Base-by-base conservation (phyloP, 1,139 yeast genomes). In the Zygoascus meyerae region DNA sequence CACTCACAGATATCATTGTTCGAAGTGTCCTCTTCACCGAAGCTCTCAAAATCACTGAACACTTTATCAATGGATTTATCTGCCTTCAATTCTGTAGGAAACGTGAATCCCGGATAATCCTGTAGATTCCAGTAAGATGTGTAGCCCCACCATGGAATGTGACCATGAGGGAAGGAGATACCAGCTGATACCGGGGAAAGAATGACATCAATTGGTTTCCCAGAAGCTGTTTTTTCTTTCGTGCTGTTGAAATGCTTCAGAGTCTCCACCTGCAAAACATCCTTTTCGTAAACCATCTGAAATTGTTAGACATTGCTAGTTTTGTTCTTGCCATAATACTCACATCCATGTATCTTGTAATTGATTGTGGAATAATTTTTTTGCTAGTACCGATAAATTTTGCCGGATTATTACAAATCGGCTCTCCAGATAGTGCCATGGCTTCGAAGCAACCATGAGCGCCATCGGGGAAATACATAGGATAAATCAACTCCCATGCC, bases 141-240 rank as follows among this genome's bases (percentile, higher is more conserved):
- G n/a, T 38, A 38, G 12, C 41, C 41, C 41, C 41, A 38, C 43
- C 43, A 40, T 5, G 43, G 43, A 17, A 40, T 40, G 17, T 31
- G 21, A 5, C 28, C 28, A 28, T 40, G 43, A 33, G 37, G 37
- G 33, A n/a, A 40, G 2, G 43, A 12, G 6, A 33, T 30, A 14
- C 33, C 43, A 5, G 32, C 43, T 15, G 36, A 31, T 5, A 29
- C 43, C 6, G 43, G 43, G 4, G 33, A 21, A 18, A 40, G 43
- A 31, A 40, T 40, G 21, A 40, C 12, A 11, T 35, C 39, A 10
- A 18, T 15, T 3, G 39, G 39, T 15, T 35, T 35, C 6, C 39
- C 39, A 11, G 39, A 35, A 3, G 8, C 4, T 9, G 39, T 35
- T 16, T 4, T 14, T 10, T 21, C 16, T 12, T 40, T 30, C 4